Conservation (phyloP, 2,329 filamentous ascomycete genomes). For the Aspergillus quadrilineatus region DNA sequence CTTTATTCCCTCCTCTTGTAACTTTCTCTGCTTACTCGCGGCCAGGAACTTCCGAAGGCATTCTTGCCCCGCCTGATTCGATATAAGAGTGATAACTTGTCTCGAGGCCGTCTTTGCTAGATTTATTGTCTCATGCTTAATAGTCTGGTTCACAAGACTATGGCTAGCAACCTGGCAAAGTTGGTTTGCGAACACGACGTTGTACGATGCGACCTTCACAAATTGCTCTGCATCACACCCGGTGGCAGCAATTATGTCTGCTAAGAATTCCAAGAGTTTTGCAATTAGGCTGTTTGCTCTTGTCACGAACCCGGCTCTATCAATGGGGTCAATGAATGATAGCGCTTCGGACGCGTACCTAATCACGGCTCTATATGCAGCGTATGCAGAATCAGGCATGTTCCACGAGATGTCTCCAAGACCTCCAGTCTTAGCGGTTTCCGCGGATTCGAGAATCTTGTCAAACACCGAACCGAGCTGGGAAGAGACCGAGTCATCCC, state of each 20-base stretch:
- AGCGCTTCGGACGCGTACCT: conserved; percentile 51
- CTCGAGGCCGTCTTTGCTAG: conserved; percentile 37
- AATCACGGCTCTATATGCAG: conserved; percentile 45
- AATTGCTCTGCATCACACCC: conserved; percentile 21
- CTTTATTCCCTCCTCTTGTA: conserved; percentile 51
- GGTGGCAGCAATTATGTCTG: conserved; percentile 17
- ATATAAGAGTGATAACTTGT: conserved; percentile 35
- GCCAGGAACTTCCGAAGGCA: conserved; percentile 48
- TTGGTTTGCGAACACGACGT: conserved; percentile 41
- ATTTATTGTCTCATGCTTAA: conserved; percentile 25
- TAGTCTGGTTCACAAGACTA: conserved; percentile 26
- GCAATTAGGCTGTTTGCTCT: conserved; percentile 38
- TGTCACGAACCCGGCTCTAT: conserved; percentile 49
- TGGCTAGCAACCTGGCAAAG: conserved; percentile 39
- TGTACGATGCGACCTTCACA: conserved; percentile 30
- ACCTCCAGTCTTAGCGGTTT: conserved; percentile 17
- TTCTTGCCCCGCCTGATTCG: conserved; percentile 33
- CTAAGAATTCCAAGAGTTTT: conserved; percentile 39
- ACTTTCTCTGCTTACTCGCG: conserved; percentile 40
- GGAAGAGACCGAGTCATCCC: conserved; percentile 56
- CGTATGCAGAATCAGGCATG: conserved; percentile 15
- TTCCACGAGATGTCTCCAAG: conserved; percentile 4
- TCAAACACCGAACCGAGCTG: conserved; percentile 42
- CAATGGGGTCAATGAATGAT: conserved; percentile 55
- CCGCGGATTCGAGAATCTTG: conserved; percentile 25